Percentiles rank a stretch among this genome's conserved stretches.
Evolutionary conservation across 169 alveolate genomes (phyloP).

Genomic region (Babesia caballi): DNA sequence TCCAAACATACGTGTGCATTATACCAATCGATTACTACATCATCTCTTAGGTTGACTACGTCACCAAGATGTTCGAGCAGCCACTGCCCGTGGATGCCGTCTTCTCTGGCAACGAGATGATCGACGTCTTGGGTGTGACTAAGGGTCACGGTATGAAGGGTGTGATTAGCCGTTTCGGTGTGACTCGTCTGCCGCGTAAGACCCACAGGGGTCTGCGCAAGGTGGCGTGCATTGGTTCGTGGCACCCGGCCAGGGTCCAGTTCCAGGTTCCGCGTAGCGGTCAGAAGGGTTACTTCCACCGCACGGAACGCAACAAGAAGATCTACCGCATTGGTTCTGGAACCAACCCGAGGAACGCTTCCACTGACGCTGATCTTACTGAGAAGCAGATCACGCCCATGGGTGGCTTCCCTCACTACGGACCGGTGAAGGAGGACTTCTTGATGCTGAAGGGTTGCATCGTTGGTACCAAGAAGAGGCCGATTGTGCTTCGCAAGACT

Average conservation of each 20-base stretch:
- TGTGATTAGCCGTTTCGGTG: slow-evolving; percentile 99
- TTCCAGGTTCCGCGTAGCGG: slow-evolving; percentile 99
- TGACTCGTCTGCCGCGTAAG: slow-evolving; percentile 97
- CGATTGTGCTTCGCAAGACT: slow-evolving; percentile 95
- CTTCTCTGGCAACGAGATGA: slow-evolving; percentile 95
- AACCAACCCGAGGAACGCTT: slow-evolving; percentile 91
- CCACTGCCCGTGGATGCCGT: slow-evolving; percentile 93
- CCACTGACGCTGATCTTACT: slow-evolving; percentile 97
- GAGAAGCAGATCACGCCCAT: slow-evolving; percentile 98
- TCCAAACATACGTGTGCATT: neutral
- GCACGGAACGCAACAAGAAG: slow-evolving; percentile 99
- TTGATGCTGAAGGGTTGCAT: slow-evolving; percentile 98
- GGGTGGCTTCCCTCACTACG: slow-evolving; percentile 99
- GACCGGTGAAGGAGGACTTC: slow-evolving; percentile 97
- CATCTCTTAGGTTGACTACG: slow-evolving; percentile 88
- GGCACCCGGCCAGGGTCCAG: slow-evolving; percentile 99
- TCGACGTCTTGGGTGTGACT: slow-evolving; percentile 97
- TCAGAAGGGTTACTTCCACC: slow-evolving; percentile 98
- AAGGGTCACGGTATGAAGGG: slow-evolving; percentile 99
- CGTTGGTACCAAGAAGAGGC: slow-evolving; percentile 97
- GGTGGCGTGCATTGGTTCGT: slow-evolving; percentile 99
- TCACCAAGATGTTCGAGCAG: slow-evolving; percentile 92
- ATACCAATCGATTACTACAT: neutral
- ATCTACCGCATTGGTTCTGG: slow-evolving; percentile 97
- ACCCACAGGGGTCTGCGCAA: slow-evolving; percentile 99